Base-by-base conservation (phyloP, 1,139 yeast genomes). In the Blastobotrys raffinosifermentans region DNA sequence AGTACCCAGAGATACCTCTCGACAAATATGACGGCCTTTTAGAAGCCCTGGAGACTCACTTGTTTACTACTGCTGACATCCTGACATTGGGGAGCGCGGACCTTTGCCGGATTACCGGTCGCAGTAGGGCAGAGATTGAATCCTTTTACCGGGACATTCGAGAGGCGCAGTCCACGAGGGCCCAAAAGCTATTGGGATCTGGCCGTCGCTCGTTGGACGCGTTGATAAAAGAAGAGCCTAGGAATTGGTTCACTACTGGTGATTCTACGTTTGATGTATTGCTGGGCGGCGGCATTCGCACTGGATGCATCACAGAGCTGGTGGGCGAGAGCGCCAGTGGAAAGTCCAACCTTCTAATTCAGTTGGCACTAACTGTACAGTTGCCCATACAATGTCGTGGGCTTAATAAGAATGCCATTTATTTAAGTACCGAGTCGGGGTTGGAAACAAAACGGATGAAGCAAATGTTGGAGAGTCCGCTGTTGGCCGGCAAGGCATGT, bases 281-380 rank as follows among this genome's bases (percentile, higher is more conserved):
- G 2, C 57, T 87, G 11, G 70, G 73, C 19, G 91, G 91, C 1
- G 96, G 96, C 0, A 67, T 87, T 3, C 75, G 73, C 0, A 49
- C 73, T 0, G 80, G 87, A 2, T 69, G 73, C 29, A 61, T 89
- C 2, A 81, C 93, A 0, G 97, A 89, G 59, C 57, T 89, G 2
- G 79, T 78, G 48, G 97, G 97, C 0, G 83, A 80, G 26, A 78
- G 93, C 43, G 85, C 94, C 0, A 72, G 83, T 2, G 96, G 95
- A 0, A 87, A 87, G 55, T 79, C 95, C 0, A 93, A 86, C 49
- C 60, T 87, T 7, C 59, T 82, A 21, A 69, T 80, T 59, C 91
- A 81, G 47, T 51, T 86, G 33, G 66, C 82, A 1, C 61, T 75
- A 6, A 62, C 76, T 3, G 74, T 79, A 5, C 87, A 80, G 46